Conservation (phyloP, 2,329 filamentous ascomycete species). For the Phaeosphaeriaceae sp. region DNA sequence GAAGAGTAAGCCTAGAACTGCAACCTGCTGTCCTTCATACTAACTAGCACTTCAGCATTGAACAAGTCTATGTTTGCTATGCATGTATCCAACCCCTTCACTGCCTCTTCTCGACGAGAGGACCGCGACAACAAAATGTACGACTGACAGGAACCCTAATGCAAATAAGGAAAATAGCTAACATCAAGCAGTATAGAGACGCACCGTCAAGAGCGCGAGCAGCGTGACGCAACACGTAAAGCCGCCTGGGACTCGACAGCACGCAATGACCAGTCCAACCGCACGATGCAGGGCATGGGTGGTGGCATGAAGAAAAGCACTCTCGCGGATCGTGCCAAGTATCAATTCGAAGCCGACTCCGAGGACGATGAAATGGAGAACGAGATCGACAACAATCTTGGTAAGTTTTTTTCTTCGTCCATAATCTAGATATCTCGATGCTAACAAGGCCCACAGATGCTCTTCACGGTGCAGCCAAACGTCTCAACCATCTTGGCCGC, state of each 20-base stretch:
- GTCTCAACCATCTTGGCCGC: constrained; percentile 74
- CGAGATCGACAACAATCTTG: constrained; percentile 50
- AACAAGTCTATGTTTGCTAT: constrained; percentile 92
- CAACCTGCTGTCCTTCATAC: not conserved
- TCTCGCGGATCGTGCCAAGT: constrained; percentile 43
- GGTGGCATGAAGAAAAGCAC: constrained; percentile 24
- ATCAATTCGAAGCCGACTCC: constrained; percentile 43
- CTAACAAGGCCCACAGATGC: constrained; percentile 49
- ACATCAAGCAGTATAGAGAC: constrained; percentile 67
- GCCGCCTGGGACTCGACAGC: constrained; percentile 53
- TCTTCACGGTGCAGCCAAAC: constrained; percentile 66
- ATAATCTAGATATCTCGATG: not conserved
- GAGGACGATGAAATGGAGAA: constrained; percentile 70
- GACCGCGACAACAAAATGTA: constrained; percentile 63
- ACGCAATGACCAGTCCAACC: constrained; percentile 31
- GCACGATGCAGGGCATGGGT: constrained; percentile 19
- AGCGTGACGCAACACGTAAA: constrained; percentile 62
- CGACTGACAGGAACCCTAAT: constrained; percentile 64
- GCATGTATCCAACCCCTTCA: constrained; percentile 69
- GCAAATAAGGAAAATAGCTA: not conserved
- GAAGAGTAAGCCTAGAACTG: constrained; percentile 59
- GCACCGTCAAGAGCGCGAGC: constrained; percentile 62
- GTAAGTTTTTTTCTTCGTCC: constrained; percentile 46
- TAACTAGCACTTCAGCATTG: constrained; percentile 51
- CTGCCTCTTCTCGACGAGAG: constrained; percentile 61